Percentiles rank a stretch among this genome's conserved stretches.
phyloP scores from a whole-genome alignment of 495 filamentous ascomycete genomes.

The Aspergillus nidulans region DNA sequence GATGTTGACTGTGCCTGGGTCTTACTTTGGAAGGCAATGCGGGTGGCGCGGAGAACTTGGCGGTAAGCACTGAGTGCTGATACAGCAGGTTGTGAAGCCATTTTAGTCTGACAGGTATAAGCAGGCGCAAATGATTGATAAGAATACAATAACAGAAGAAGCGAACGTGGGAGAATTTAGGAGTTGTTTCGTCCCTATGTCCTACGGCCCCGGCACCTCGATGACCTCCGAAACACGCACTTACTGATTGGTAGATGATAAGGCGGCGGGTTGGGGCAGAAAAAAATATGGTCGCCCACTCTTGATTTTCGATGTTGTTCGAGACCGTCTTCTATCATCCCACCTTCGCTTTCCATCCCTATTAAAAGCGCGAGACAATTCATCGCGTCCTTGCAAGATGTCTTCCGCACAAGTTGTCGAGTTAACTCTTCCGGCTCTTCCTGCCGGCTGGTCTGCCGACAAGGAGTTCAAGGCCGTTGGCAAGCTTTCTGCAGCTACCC shows the following conservation, averaged over 20 bases:
- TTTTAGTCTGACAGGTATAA: conserved; percentile 1
- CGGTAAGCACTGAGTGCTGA: conserved; percentile 80
- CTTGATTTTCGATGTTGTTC: conserved; percentile 15
- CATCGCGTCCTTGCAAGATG: conserved; percentile 33
- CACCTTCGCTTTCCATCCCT: conserved; percentile 7
- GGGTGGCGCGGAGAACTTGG: conserved; percentile 73
- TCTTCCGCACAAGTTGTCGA: conserved; percentile 41
- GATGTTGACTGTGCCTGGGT: background rate
- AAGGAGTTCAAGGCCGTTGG: conserved; percentile 85
- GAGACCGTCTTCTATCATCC: conserved; percentile 11
- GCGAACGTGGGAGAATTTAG: background rate
- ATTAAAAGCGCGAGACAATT: conserved; percentile 2
- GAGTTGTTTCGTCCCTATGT: background rate
- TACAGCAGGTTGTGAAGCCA: conserved; percentile 24
- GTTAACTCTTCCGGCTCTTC: conserved; percentile 68
- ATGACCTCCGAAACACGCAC: conserved; percentile 26
- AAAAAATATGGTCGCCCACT: conserved; percentile 28
- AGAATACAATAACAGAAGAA: background rate
- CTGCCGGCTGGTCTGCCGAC: conserved; percentile 78
- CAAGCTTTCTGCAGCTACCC: conserved; percentile 61
- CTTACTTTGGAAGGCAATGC: conserved; percentile 78
- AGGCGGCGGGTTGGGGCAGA: conserved; percentile 29
- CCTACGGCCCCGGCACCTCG: conserved; percentile 5
- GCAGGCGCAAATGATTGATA: background rate
- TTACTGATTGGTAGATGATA: conserved; percentile 27